phyloP scores from a whole-genome alignment of 2,329 filamentous ascomycete species.

The Tolypocladium sp. region DNA sequence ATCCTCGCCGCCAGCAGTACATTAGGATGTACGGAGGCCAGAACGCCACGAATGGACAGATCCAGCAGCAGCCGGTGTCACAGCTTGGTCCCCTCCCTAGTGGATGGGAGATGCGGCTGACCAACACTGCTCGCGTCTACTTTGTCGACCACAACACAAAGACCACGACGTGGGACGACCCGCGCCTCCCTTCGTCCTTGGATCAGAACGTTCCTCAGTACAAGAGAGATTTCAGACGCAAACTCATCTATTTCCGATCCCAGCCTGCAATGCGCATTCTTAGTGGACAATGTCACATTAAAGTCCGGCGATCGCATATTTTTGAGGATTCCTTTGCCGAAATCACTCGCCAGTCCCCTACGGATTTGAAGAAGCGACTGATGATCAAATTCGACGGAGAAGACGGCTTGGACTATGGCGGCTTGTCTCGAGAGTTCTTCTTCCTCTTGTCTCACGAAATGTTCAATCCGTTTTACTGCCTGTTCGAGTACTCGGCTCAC shows the following conservation, averaged over 20 bases:
- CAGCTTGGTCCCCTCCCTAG: slow-evolving; percentile 92
- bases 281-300: slow-evolving; percentile 95
- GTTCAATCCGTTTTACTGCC: slow-evolving; percentile 99
- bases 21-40: slow-evolving; percentile 94
- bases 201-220: slow-evolving; percentile 99
- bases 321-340: slow-evolving; percentile 99
- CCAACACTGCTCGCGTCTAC: slow-evolving; percentile 94
- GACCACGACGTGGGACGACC: slow-evolving; percentile 98
- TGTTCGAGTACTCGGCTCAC: slow-evolving; percentile 98
- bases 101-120: slow-evolving; percentile 99
- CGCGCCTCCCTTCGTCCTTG: slow-evolving; percentile 84
- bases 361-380: slow-evolving; percentile 91
- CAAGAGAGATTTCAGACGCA: slow-evolving; percentile 96
- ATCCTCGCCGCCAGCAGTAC: slow-evolving; percentile 93
- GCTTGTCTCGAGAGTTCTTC: slow-evolving; percentile 97
- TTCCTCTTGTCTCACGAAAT: slow-evolving; percentile 98
- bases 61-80: slow-evolving; percentile 95
- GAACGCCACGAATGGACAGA: slow-evolving; percentile 74
- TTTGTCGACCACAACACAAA: slow-evolving; percentile 99
- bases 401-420: slow-evolving; percentile 95
- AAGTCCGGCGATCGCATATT: slow-evolving; percentile 91
- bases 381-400: slow-evolving; percentile 99
- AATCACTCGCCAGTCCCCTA: slow-evolving; percentile 92
- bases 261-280: slow-evolving; percentile 93
- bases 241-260: slow-evolving; percentile 98